Conservation (phyloP, 2,329 filamentous ascomycete species). For the Trichoderma sp. region DNA sequence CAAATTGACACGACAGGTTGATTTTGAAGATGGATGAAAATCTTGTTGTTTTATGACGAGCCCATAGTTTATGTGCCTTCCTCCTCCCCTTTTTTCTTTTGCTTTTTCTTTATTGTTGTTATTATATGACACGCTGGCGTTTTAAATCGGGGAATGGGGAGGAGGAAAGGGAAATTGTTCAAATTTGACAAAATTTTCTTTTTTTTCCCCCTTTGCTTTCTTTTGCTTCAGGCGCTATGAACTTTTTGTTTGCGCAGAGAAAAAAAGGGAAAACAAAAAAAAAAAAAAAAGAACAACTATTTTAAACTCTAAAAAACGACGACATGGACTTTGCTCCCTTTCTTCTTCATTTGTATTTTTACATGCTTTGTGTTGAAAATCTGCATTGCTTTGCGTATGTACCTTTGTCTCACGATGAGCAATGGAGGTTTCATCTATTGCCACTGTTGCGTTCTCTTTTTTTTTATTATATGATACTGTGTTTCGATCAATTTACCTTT, state of each 20-base stretch:
- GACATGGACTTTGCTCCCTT: background rate
- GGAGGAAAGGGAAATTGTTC: slow-evolving; percentile 15
- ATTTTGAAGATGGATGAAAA: slow-evolving; percentile 5
- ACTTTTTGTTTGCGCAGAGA: background rate
- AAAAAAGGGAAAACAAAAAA: background rate
- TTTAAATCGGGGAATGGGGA: slow-evolving; percentile 9
- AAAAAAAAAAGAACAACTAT: background rate
- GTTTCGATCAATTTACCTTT: background rate
- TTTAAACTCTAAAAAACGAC: background rate
- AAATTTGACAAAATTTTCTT: background rate
- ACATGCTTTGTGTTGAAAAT: background rate
- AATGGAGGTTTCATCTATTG: background rate
- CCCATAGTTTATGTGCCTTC: slow-evolving; percentile 2
- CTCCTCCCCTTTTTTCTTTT: background rate
- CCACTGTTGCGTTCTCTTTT: no score
- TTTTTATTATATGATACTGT: background rate
- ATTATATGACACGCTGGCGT: slow-evolving; percentile 24
- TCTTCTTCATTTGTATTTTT: background rate
- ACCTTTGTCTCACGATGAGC: background rate
- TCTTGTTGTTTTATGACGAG: slow-evolving; percentile 12
- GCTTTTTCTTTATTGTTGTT: background rate
- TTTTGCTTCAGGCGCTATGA: slow-evolving; percentile 4
- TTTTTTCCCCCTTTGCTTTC: background rate
- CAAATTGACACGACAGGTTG: background rate
- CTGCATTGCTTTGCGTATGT: slow-evolving; percentile 1